A percentile compares a stretch with the other conserved stretches of the same genome.
Conservation (phyloP, 805 yeast genomes). For the Candida tammaniensis region DNA sequence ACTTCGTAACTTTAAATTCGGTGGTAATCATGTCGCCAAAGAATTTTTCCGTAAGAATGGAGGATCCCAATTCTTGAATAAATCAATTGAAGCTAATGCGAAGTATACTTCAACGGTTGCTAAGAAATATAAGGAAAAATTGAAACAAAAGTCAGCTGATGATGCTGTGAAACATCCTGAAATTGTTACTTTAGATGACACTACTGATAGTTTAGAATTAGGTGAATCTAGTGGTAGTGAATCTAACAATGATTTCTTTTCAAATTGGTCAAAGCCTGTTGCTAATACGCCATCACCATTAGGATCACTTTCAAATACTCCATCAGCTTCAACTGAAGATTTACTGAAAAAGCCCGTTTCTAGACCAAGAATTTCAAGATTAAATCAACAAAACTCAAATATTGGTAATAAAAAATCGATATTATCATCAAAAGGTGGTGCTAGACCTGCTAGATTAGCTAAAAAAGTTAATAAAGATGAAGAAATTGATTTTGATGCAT, state of each 20-base stretch:
- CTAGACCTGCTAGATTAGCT: conserved; percentile 55
- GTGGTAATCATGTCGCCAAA: conserved; percentile 86
- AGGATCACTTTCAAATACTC: conserved; percentile 45
- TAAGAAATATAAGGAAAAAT: conserved; percentile 72
- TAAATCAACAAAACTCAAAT: conserved; percentile 16
- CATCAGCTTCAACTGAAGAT: conserved; percentile 38
- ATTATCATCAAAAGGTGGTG: conserved; percentile 49
- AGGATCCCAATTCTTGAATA: conserved; percentile 63
- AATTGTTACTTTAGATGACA: conserved; percentile 61
- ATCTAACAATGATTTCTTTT: conserved; percentile 81
- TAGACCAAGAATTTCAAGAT: conserved; percentile 23
- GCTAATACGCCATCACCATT: conserved; percentile 51
- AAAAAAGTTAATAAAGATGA: conserved; percentile 49
- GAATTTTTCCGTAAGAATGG: conserved; percentile 84
- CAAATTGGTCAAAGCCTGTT: conserved; percentile 85
- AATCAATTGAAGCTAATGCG: conserved; percentile 54
- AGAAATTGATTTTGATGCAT: conserved; percentile 56
- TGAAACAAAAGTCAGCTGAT: conserved; percentile 61
- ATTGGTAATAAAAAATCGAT: conserved; percentile 28
- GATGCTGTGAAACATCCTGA: conserved; percentile 77
- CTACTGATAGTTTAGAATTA: conserved; percentile 21
- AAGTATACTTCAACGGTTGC: conserved; percentile 85
- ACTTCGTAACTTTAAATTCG: conserved; percentile 86
- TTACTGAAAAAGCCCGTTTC: conserved; percentile 11
- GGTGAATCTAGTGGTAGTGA: conserved; percentile 36